Conservation (phyloP, 768 basidiomycete genomes). For the Amanita pseudoporphyria region DNA sequence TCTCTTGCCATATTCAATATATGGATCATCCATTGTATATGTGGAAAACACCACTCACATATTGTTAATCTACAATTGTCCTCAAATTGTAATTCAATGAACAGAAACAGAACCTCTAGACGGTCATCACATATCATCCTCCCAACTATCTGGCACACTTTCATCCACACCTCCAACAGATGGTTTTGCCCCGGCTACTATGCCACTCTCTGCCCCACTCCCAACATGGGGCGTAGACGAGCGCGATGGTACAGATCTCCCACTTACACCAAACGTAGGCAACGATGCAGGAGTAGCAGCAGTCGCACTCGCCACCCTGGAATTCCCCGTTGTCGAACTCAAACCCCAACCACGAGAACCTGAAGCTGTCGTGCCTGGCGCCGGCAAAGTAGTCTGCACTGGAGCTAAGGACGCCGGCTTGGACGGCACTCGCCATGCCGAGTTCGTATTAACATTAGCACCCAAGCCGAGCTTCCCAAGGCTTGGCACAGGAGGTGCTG, state of each 20-base stretch:
- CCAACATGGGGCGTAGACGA: background rate
- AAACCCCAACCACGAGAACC: constrained; percentile 9
- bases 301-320: constrained; percentile 1
- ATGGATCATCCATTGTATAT: too few species aligned
- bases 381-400: background rate
- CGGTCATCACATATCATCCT: constrained; percentile 24
- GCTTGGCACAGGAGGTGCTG: constrained; percentile 21
- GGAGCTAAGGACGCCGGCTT: background rate
- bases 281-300: background rate
- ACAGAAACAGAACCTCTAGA: too few species aligned
- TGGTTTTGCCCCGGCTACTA: constrained; percentile 3
- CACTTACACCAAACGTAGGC: background rate
- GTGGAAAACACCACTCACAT: too few species aligned
- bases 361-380: constrained; percentile 2
- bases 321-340: background rate
- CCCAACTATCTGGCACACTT: constrained; percentile 25
- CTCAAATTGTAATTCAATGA: too few species aligned
- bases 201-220: background rate
- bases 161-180: background rate
- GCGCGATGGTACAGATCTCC: background rate
- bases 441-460: background rate
- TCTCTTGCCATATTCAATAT: too few species aligned
- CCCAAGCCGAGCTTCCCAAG: constrained; percentile 56
- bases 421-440: background rate
- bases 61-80: too few species aligned